A percentile compares a stretch with the other conserved stretches of the same genome.
Evolutionary conservation across 2,329 filamentous ascomycete species (phyloP).

Genomic region (Claviceps africana): DNA sequence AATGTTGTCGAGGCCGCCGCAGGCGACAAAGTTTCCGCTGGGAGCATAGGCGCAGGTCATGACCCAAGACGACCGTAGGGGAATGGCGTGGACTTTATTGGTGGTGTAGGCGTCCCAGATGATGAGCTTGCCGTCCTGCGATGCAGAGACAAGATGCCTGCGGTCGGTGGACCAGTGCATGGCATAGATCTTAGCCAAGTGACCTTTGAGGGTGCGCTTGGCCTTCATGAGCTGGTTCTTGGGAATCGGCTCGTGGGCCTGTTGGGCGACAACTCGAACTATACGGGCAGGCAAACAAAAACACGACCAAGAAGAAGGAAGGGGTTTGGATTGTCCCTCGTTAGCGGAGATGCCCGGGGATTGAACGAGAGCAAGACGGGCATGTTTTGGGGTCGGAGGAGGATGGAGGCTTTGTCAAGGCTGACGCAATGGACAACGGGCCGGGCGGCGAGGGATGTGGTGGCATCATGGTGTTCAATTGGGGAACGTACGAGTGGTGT

Average conservation of each 20-base stretch:
- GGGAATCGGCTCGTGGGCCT: constrained; percentile 82
- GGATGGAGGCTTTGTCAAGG: neutral
- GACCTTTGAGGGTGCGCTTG: constrained; percentile 90
- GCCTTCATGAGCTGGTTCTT: constrained; percentile 92
- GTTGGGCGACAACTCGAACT: constrained; percentile 88
- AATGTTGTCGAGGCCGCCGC: constrained; percentile 97
- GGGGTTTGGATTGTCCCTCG: neutral
- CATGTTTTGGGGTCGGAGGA: neutral
- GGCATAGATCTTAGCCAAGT: constrained; percentile 97
- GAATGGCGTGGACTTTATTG: constrained; percentile 98
- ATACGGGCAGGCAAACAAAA: constrained; percentile 9
- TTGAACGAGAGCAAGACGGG: neutral
- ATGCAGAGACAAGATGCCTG: constrained; percentile 91
- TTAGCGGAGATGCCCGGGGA: constrained; percentile 11
- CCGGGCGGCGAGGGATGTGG: no score
- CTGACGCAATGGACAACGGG: no score
- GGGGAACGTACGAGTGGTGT: constrained; percentile 75
- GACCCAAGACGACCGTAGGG: constrained; percentile 94
- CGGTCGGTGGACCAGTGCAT: constrained; percentile 99
- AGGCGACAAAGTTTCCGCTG: constrained; percentile 95
- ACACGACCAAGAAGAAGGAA: neutral
- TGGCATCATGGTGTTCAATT: constrained; percentile 5
- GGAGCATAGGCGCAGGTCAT: constrained; percentile 99
- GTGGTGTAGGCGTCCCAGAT: constrained; percentile 99
- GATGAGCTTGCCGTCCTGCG: constrained; percentile 97